These are phyloP conservation scores for Dothideomycetes sp. DNA, from an alignment of 2,329 filamentous ascomycete genomes.

Conservation along the genomic window DNA sequence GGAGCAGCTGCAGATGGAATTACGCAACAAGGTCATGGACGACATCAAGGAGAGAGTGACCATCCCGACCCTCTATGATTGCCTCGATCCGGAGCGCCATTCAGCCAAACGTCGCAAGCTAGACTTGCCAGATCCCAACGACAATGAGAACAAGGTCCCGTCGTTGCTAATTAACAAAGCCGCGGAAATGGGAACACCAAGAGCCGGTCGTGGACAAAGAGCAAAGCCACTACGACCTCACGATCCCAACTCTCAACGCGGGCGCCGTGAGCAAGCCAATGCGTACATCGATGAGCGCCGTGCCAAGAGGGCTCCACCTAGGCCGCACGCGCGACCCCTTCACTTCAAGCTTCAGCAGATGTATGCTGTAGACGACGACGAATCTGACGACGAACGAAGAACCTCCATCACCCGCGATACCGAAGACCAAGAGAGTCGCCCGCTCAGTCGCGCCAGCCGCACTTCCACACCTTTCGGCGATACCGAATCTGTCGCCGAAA, in stretches of 20 bases:
- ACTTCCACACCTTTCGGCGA: slow-evolving; percentile 39
- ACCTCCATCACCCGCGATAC: slow-evolving; percentile 63
- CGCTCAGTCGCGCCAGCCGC: slow-evolving; percentile 58
- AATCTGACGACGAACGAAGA: slow-evolving; percentile 64
- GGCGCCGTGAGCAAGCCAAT: slow-evolving; percentile 29
- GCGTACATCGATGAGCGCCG: slow-evolving; percentile 48
- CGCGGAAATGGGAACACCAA: slow-evolving; percentile 56
- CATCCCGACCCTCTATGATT: slow-evolving; percentile 67
- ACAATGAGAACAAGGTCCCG: slow-evolving; percentile 45
- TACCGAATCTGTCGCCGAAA: slow-evolving; percentile 31
- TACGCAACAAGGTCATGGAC: slow-evolving; percentile 76
- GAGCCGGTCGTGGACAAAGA: slow-evolving; percentile 30
- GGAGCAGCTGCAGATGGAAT: slow-evolving; percentile 64
- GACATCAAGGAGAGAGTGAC: slow-evolving; percentile 84
- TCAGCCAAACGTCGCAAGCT: slow-evolving; percentile 66
- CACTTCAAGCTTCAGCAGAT: slow-evolving; percentile 68
- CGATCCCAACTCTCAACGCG: slow-evolving; percentile 30
- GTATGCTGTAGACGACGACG: slow-evolving; percentile 48
- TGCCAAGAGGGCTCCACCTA: slow-evolving; percentile 41
- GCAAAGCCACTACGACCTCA: slow-evolving; percentile 32
- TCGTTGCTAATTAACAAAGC: slow-evolving; percentile 33
- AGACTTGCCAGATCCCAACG: slow-evolving; percentile 58
- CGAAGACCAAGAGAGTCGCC: slow-evolving; percentile 74
- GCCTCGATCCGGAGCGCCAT: slow-evolving; percentile 73
- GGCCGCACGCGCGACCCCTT: slow-evolving; percentile 60